phyloP scores from a whole-genome alignment of 768 basidiomycete genomes.

The Calocybe gangraenosa region DNA sequence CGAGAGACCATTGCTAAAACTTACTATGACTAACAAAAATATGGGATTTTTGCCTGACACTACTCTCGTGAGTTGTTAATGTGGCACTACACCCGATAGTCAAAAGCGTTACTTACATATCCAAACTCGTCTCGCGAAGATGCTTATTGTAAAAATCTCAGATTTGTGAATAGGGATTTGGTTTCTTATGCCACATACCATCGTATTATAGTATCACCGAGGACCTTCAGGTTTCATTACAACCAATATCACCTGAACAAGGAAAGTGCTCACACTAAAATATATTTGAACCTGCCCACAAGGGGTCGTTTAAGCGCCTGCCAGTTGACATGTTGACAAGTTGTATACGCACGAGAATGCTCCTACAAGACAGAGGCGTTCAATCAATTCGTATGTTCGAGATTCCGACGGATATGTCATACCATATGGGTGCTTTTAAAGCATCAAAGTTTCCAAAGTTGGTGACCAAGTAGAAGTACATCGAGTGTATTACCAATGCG shows the following conservation, averaged over 20 bases:
- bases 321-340: too few relatives aligned
- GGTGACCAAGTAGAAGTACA: constrained; percentile 13
- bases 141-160: constrained; percentile 11
- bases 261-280: constrained; percentile 5
- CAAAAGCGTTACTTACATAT: constrained; percentile 23
- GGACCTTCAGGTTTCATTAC: background rate
- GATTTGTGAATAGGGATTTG: background rate
- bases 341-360: constrained; percentile 10
- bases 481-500: constrained; percentile 9
- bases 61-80: too few relatives aligned
- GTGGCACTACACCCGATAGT: background rate
- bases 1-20: too few relatives aligned
- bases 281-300: constrained; percentile 8
- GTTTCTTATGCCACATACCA: constrained; percentile 20
- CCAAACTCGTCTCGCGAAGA: constrained; percentile 25
- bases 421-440: constrained; percentile 26
- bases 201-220: constrained; percentile 27
- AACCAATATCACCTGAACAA: background rate
- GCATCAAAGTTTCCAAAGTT: constrained; percentile 17
- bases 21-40: too few relatives aligned
- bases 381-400: background rate
- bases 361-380: constrained; percentile 5
- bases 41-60: too few relatives aligned
- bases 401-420: background rate
- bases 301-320: too few relatives aligned